Percentiles rank a stretch among this genome's conserved stretches.
phyloP scores from a whole-genome alignment of 768 basidiomycete genomes.

The Suillus discolor region DNA sequence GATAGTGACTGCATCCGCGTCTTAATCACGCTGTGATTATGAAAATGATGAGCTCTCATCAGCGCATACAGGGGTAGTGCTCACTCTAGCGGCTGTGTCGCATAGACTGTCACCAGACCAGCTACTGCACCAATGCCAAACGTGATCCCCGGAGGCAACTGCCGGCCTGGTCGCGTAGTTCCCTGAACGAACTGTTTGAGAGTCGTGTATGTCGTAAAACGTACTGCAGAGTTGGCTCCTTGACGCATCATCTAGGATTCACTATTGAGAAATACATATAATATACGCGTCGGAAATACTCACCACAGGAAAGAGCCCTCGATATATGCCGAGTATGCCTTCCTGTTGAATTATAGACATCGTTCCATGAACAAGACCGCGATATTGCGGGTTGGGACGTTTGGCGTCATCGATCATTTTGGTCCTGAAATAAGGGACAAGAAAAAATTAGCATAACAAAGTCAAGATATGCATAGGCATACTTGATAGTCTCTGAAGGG shows the following conservation, averaged over 20 bases:
- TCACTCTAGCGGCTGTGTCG: slow-evolving; percentile 83
- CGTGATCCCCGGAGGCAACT: slow-evolving; percentile 83
- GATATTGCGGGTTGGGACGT: slow-evolving; percentile 80
- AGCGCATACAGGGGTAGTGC: slow-evolving; percentile 23
- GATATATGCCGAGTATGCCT: slow-evolving; percentile 82
- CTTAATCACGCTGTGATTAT: slow-evolving; percentile 78
- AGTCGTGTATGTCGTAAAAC: slow-evolving; percentile 94
- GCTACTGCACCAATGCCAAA: slow-evolving; percentile 95
- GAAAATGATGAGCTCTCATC: neutral
- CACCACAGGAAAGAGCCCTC: slow-evolving; percentile 93
- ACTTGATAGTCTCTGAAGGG: slow-evolving; percentile 99
- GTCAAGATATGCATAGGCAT: slow-evolving; percentile 25
- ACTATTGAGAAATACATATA: neutral
- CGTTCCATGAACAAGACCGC: slow-evolving; percentile 87
- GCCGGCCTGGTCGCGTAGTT: slow-evolving; percentile 69
- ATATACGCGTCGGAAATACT: slow-evolving; percentile 30
- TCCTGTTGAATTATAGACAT: slow-evolving; percentile 79
- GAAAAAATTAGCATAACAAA: neutral
- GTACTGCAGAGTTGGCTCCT: slow-evolving; percentile 91
- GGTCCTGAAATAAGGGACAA: slow-evolving; percentile 58
- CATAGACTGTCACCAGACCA: slow-evolving; percentile 93
- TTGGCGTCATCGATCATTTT: slow-evolving; percentile 97
- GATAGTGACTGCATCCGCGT: slow-evolving; percentile 96
- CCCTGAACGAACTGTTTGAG: slow-evolving; percentile 93
- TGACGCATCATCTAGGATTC: slow-evolving; percentile 86